Base-by-base conservation (phyloP, 352 stramenopile genomes). In the Blastocystis sp. region DNA sequence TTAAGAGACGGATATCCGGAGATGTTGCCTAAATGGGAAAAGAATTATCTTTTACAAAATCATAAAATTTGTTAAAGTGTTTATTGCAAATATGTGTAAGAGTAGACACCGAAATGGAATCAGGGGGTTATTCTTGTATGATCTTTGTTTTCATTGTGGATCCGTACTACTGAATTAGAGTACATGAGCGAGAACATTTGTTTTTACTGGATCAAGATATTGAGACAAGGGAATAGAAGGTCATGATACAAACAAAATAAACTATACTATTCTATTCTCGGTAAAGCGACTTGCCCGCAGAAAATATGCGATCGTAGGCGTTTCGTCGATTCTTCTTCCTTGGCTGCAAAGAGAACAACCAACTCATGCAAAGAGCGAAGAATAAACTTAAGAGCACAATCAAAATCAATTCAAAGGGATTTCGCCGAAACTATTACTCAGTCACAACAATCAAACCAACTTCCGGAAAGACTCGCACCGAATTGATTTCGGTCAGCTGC, bases 401-500 rank as follows among this genome's bases (percentile, higher is more conserved):
- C 73, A 84, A 84, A 34, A 84, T 13, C 34, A 20, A 84, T 64
- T 84, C 73, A 23, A 84, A 20, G 34, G 73, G 73, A 64, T 84
- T 84, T 8, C 56, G 54, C 18, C 20, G 29, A 47, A 29, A 68
- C 73, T 84, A 84, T 18, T 23, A 20, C 29, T 50, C 3, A 84
- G 9, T 8, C 29, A 4, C 4, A 34, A 45, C 55, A 8, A 29
- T 66, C 5, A 45, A n/a, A 23, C 47, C 39, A 18, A 84, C 73
- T 26, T 84, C 73, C 18, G 73, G 73, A 53, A 84, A 84, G 5
- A 43, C 29, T 4, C 73, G 73, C 9, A 50, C 47, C 1, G 73
- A 68, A 4, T 37, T 55, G 56, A 84, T 84, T 23, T 50, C 11
- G 6, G 59, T 37, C 5, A 84, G 73, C 53, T 84, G 37, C 47